Percentiles rank a stretch among this genome's conserved stretches.
These are phyloP conservation scores for Blastomyces parvus DNA, from an alignment of 2,329 filamentous ascomycete species.

Conservation along the genomic window DNA sequence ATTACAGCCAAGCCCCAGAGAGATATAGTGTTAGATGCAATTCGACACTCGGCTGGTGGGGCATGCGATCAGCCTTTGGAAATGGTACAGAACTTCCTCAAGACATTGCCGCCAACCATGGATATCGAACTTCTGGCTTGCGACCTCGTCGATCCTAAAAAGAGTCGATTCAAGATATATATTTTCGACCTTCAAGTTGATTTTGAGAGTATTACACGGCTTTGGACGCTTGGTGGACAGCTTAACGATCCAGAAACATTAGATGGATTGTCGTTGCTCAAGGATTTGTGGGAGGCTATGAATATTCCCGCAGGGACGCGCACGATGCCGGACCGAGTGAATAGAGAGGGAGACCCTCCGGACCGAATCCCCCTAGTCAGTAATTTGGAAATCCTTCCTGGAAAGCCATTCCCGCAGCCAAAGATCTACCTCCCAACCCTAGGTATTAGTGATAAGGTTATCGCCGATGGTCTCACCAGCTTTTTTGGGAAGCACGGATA, in stretches of 20 bases:
- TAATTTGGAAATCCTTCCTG: background rate
- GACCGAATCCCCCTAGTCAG: background rate
- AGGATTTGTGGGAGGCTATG: conserved; percentile 15
- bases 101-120: conserved; percentile 1
- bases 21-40: conserved; percentile 7
- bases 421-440: conserved; percentile 3
- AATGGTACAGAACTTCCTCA: conserved; percentile 10
- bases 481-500: conserved; percentile 2
- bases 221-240: conserved; percentile 19
- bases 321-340: conserved; percentile 8
- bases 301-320: conserved; percentile 14
- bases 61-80: background rate
- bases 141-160: conserved; percentile 15
- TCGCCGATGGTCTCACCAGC: conserved; percentile 1
- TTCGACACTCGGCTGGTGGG: conserved; percentile 5
- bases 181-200: conserved; percentile 14
- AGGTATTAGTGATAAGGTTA: background rate
- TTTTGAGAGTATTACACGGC: conserved; percentile 10
- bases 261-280: conserved; percentile 14
- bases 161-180: conserved; percentile 19
- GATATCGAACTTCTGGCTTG: conserved; percentile 13
- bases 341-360: conserved; percentile 9
- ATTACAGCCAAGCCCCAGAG: conserved; percentile 9
- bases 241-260: conserved; percentile 11
- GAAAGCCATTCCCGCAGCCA: background rate